phyloP scores from a whole-genome alignment of 2,329 filamentous ascomycete species.

The Fusarium verrucosum region DNA sequence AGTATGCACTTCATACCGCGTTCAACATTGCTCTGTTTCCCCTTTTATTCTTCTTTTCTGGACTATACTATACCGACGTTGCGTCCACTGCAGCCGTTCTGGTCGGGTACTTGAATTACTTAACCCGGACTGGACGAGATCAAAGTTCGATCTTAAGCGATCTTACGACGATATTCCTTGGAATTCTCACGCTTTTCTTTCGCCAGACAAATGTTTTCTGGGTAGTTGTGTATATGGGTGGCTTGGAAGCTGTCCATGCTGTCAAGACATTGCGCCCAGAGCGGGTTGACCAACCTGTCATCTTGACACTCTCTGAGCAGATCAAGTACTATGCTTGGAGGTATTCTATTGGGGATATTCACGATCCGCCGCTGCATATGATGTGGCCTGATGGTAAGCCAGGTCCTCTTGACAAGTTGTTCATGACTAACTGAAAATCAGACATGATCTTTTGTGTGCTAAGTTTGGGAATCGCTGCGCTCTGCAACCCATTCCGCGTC shows the following conservation, averaged over 20 bases:
- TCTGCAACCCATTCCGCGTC: constrained; percentile 59
- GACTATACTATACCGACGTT: constrained; percentile 93
- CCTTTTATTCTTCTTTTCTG: constrained; percentile 94
- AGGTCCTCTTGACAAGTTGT: not conserved
- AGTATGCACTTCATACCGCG: constrained; percentile 67
- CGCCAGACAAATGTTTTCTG: constrained; percentile 98
- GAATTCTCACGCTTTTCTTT: constrained; percentile 75
- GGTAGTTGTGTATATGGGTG: constrained; percentile 82
- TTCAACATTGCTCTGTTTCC: constrained; percentile 88
- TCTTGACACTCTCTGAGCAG: constrained; percentile 48
- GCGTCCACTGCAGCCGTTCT: constrained; percentile 81
- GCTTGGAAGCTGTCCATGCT: constrained; percentile 63
- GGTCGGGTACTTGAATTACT: constrained; percentile 69
- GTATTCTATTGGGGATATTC: constrained; percentile 62
- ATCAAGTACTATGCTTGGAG: constrained; percentile 53
- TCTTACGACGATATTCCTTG: constrained; percentile 62
- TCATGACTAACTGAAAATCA: constrained; percentile 42
- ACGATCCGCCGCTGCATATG: constrained; percentile 61
- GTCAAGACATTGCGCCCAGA: constrained; percentile 56
- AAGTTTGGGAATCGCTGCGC: constrained; percentile 69
- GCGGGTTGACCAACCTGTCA: constrained; percentile 44
- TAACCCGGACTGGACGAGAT: constrained; percentile 54
- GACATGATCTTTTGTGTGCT: constrained; percentile 66
- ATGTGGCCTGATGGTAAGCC: constrained; percentile 62
- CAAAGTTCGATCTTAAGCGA: constrained; percentile 51